These are phyloP conservation scores for Zymoseptoria crescenta DNA, from an alignment of 2,329 filamentous ascomycete genomes.

Conservation along the genomic window DNA sequence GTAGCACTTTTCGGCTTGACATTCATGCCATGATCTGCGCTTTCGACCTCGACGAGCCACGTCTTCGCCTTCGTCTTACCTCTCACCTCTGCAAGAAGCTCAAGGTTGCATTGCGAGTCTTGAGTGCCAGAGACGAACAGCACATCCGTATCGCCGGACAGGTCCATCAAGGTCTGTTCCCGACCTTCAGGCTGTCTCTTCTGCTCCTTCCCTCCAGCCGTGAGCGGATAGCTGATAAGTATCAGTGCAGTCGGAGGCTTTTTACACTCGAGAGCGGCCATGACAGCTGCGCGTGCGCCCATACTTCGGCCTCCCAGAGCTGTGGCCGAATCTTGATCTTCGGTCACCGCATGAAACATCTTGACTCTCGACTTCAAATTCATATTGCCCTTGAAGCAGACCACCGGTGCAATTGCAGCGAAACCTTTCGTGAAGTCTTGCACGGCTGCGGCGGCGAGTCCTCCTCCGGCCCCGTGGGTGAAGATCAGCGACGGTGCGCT, in stretches of 20 bases:
- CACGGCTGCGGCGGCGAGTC: slow-evolving; percentile 32
- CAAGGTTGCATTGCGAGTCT: slow-evolving; percentile 31
- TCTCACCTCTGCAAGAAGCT: slow-evolving; percentile 25
- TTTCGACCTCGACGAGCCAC: slow-evolving; percentile 31
- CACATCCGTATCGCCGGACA: slow-evolving; percentile 26
- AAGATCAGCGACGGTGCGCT: slow-evolving; percentile 30
- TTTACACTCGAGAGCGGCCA: slow-evolving; percentile 27
- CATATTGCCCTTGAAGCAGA: slow-evolving; percentile 36
- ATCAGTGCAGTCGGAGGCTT: slow-evolving; percentile 22
- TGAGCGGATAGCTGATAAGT: slow-evolving; percentile 36
- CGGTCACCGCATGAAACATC: slow-evolving; percentile 32
- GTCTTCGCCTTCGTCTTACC: slow-evolving; percentile 32
- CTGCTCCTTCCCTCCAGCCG: slow-evolving; percentile 26
- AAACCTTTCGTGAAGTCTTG: slow-evolving; percentile 35
- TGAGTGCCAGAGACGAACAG: slow-evolving; percentile 34
- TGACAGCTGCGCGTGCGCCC: slow-evolving; percentile 37
- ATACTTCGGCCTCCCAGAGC: slow-evolving; percentile 37
- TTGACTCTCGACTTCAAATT: slow-evolving; percentile 34
- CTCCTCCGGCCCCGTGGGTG: slow-evolving; percentile 41
- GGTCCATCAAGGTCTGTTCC: slow-evolving; percentile 33
- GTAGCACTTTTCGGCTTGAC: slow-evolving; percentile 3
- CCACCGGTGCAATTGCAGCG: slow-evolving; percentile 14
- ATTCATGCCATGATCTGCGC: slow-evolving; percentile 28
- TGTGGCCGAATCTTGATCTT: slow-evolving; percentile 14
- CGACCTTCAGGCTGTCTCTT: slow-evolving; percentile 23